Percentiles rank a stretch among this genome's conserved stretches.
phyloP scores from a whole-genome alignment of 2,329 filamentous ascomycete genomes.

The Phialophora macrospora region DNA sequence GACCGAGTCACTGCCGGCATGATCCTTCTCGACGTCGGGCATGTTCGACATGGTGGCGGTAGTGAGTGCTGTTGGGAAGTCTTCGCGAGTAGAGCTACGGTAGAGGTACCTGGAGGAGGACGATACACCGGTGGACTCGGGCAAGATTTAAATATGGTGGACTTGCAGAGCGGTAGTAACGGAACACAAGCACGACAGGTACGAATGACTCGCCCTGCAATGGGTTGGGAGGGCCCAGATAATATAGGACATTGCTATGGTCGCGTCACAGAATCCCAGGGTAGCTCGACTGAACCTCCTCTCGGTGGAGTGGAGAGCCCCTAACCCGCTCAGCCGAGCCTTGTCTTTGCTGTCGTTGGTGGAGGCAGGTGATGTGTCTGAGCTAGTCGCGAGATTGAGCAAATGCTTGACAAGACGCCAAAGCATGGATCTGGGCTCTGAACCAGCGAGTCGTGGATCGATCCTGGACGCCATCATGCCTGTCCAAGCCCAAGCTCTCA shows the following conservation, averaged over 20 bases:
- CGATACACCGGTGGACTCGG: slow-evolving; percentile 6
- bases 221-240: slow-evolving; percentile 20
- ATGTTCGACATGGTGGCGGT: slow-evolving; percentile 30
- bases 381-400: slow-evolving; percentile 28
- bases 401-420: slow-evolving; percentile 18
- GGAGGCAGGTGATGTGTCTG: slow-evolving; percentile 11
- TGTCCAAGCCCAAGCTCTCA: slow-evolving; percentile 27
- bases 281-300: slow-evolving; percentile 32
- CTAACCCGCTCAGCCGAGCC: slow-evolving; percentile 36
- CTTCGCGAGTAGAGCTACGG: slow-evolving; percentile 4
- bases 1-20: slow-evolving; percentile 36
- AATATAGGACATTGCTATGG: slow-evolving; percentile 25
- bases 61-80: slow-evolving; percentile 1
- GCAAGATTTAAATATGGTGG: slow-evolving; percentile 11
- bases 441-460: slow-evolving; percentile 25
- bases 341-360: slow-evolving; percentile 15
- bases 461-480: slow-evolving; percentile 10
- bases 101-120: slow-evolving; percentile 4
- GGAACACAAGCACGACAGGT: slow-evolving; percentile 23
- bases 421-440: slow-evolving; percentile 18
- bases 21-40: slow-evolving; percentile 40
- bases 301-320: slow-evolving; percentile 37
- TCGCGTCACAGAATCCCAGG: slow-evolving; percentile 27
- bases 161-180: slow-evolving; percentile 9
- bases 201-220: neutral